phyloP scores from a whole-genome alignment of 305 asterid species.

The Fraxinus dipetala region DNA sequence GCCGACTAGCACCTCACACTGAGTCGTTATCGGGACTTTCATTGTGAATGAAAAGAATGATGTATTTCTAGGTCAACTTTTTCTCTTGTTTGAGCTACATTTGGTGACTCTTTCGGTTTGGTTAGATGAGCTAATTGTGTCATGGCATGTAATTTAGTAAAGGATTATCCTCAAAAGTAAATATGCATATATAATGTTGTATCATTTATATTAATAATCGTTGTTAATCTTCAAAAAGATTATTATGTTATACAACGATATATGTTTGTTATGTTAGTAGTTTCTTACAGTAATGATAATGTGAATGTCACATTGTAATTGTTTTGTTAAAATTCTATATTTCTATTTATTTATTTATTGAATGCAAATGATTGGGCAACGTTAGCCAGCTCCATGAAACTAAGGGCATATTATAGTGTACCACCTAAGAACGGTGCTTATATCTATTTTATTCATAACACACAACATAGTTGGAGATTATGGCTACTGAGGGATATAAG shows the following conservation, averaged over 20 bases:
- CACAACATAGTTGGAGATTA: background rate
- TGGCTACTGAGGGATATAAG: background rate
- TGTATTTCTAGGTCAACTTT: conserved; percentile 36
- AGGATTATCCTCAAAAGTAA: conserved; percentile 97
- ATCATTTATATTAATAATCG: background rate
- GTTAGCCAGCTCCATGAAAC: too few relatives aligned
- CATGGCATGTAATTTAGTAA: conserved; percentile 95
- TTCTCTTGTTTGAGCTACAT: background rate
- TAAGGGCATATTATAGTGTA: too few relatives aligned
- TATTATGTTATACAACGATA: background rate
- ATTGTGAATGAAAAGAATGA: conserved; percentile 70
- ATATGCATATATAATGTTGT: conserved; percentile 26
- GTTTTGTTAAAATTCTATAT: too few relatives aligned
- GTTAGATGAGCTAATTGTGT: conserved; percentile 17
- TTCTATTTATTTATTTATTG: too few relatives aligned
- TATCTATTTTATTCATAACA: too few relatives aligned
- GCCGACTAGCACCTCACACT: conserved; percentile 83
- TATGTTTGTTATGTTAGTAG: too few relatives aligned
- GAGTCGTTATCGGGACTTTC: conserved; percentile 89
- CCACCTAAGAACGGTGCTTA: too few relatives aligned
- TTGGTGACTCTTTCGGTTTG: background rate
- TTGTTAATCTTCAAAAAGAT: background rate
- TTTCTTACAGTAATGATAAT: too few relatives aligned
- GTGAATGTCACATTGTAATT: too few relatives aligned
- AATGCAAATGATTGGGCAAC: too few relatives aligned